Base-by-base conservation (phyloP, 2,329 filamentous ascomycete genomes). In the Microthyrium microscopicum region DNA sequence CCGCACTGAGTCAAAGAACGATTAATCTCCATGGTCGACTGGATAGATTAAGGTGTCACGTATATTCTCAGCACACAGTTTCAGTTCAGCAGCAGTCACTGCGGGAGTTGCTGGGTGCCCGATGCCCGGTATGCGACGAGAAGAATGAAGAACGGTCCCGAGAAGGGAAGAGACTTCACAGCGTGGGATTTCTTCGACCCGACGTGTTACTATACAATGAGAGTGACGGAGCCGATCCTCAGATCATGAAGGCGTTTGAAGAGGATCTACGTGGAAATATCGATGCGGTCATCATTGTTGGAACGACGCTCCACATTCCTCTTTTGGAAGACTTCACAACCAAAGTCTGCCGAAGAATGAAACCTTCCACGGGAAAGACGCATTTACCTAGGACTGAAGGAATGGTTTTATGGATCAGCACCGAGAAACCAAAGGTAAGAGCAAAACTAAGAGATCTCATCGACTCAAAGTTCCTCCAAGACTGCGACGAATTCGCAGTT, bases 221-320 rank as follows among this genome's bases (percentile, higher is more conserved):
- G 15, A 18, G 9, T 31, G 26, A 31, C 20, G 15, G 15, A 20
- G 33, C 16, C 13, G 33, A 35, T 17, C 21, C 33, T 20, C 25
- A 31, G 15, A 30, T 30, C 25, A 18, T 19, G 13, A 21, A 9
- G 13, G 16, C 24, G 16, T 31, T 30, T 17, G 26, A 35, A 18
- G 25, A 30, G 7, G 26, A 35, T 30, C 33, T 35, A 18, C 15
- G 12, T 17, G 8, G 17, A 18, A 6, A 12, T 17, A 26, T 35
- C n/a, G 33, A 35, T 17, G 33, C 33, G 6, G n/a, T 35, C 20
- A 35, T 35, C 21, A 35, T 35, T 30, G 26, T 28, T 20, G 33
- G 33, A 30, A 35, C 25, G 21, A 35, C 15, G 25, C 25, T 35
- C 7, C 33, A 35, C 12, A 30, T 35, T 31, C 15, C 9, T 15